Evolutionary conservation across 2,329 filamentous ascomycete species (phyloP), one percentile per base, ranked within the genome.

Genomic region (Verticillium dahliae): DNA sequence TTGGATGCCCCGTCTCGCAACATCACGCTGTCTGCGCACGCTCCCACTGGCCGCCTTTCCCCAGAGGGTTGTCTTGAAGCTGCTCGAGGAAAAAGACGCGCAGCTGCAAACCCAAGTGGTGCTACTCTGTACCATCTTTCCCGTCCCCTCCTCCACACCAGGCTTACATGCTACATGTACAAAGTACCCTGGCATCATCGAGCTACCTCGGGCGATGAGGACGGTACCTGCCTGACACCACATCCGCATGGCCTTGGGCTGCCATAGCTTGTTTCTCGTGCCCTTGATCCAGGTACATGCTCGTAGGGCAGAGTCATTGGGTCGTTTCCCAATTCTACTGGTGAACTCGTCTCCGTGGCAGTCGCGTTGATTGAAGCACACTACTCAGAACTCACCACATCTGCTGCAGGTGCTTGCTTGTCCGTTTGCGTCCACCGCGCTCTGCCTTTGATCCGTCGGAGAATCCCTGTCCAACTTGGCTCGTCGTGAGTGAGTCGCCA

Each of bases 71-170:
- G 7, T 50, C 34, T n/a, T 1, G 45, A 18, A 52, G 45, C 45
- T 52, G 9, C n/a, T 18, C 63, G 61, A 63, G 65, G 66, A 63
- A 63, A 67, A 74, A 74, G 70, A 74, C 69, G 72, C 72, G 72
- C 75, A 75, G 69, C 72, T 75, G 73, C 73, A 74, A 64, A 63
- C 68, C 69, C 65, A 62, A 71, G 62, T 69, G 67, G 68, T 50
- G 61, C 65, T 31, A 31, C 27, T 63, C 61, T 61, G 57, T 65
- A 64, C 65, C 67, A 62, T 38, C 64, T 61, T 56, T 61, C 65
- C 60, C 60, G 63, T 31, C 15, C 31, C 38, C 13, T 33, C 22
- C n/a, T 22, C 57, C 38, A 22, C 57, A 13, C 14, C 34, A 22
- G 33, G 35, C n/a, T 39, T 39, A 50, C 18, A 22, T 22, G 18